Evolutionary conservation across 805 yeast species (phyloP).

Genomic region (Komagataella mondaviorum): DNA sequence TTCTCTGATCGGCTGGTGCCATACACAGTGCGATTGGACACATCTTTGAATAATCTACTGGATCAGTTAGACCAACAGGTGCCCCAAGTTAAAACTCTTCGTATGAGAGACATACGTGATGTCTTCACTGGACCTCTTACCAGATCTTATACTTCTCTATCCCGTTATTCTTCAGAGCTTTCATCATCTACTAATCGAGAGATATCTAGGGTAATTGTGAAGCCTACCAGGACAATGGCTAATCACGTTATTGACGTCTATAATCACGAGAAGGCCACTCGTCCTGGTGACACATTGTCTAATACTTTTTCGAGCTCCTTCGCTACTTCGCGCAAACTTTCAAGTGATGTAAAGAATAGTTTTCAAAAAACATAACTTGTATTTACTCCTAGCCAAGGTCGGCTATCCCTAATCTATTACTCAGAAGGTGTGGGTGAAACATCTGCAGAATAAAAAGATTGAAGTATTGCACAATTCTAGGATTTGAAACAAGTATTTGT

Average conservation of each 20-base stretch:
- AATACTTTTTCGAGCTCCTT: background rate
- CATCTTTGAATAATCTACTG: slow-evolving; percentile 41
- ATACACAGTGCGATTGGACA: slow-evolving; percentile 25
- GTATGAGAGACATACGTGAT: slow-evolving; percentile 32
- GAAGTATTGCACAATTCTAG: background rate
- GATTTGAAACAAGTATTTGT: background rate
- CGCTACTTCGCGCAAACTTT: background rate
- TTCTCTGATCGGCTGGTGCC: slow-evolving; percentile 10
- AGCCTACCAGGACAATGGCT: background rate
- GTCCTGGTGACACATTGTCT: background rate
- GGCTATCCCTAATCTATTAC: too few species aligned
- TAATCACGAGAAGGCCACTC: background rate
- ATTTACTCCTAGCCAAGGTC: too few species aligned
- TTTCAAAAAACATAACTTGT: background rate
- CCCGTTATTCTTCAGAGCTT: background rate
- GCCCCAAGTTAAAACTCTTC: slow-evolving; percentile 47
- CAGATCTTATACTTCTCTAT: slow-evolving; percentile 8
- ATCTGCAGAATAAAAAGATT: background rate
- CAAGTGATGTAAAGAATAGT: background rate
- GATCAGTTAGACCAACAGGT: slow-evolving; percentile 37
- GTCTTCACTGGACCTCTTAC: slow-evolving; percentile 39
- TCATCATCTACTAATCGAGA: background rate
- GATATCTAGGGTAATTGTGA: background rate
- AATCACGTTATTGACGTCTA: background rate
- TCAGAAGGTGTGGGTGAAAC: too few species aligned